Conservation (phyloP, 805 yeast genomes). For the Diddensiella santjacobensis region DNA sequence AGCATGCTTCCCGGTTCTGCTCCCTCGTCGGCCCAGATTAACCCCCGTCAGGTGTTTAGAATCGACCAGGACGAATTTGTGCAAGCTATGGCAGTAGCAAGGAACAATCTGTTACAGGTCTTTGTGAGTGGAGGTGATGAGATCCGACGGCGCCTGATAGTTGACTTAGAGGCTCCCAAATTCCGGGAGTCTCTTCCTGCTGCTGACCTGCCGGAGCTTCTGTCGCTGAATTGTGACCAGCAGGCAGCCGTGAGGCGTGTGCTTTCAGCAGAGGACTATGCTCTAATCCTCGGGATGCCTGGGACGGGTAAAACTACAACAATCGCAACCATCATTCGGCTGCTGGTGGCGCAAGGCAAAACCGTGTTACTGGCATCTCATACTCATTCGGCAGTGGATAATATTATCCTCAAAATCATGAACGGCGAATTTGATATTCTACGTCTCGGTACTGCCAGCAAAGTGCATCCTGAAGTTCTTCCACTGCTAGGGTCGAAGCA, state of each 20-base stretch:
- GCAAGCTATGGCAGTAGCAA: slow-evolving; percentile 68
- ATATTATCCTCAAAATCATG: slow-evolving; percentile 71
- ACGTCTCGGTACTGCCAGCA: slow-evolving; percentile 59
- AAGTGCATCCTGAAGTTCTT: slow-evolving; percentile 58
- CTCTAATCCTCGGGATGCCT: slow-evolving; percentile 92
- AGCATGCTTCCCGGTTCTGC: slow-evolving; percentile 28
- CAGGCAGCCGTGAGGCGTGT: slow-evolving; percentile 61
- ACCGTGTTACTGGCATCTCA: slow-evolving; percentile 76
- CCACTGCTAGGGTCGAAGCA: slow-evolving; percentile 37
- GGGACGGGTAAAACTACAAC: slow-evolving; percentile 96
- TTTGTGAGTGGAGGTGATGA: slow-evolving; percentile 48
- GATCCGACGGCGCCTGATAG: slow-evolving; percentile 42
- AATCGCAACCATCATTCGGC: slow-evolving; percentile 67
- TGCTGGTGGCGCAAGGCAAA: slow-evolving; percentile 56
- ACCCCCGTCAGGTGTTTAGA: slow-evolving; percentile 42
- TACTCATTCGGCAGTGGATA: slow-evolving; percentile 96
- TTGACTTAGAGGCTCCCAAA: slow-evolving; percentile 49
- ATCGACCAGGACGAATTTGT: slow-evolving; percentile 78
- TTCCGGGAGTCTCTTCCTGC: slow-evolving; percentile 27
- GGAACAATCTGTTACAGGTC: slow-evolving; percentile 70
- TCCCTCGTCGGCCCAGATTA: slow-evolving; percentile 1
- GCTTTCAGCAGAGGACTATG: slow-evolving; percentile 64
- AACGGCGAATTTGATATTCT: slow-evolving; percentile 46
- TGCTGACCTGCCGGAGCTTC: slow-evolving; percentile 14
- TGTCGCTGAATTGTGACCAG: slow-evolving; percentile 67